Evolutionary conservation across 352 stramenopile genomes (phyloP), one percentile per base, ranked within the genome.

Genomic region (Pythium dissimile): DNA sequence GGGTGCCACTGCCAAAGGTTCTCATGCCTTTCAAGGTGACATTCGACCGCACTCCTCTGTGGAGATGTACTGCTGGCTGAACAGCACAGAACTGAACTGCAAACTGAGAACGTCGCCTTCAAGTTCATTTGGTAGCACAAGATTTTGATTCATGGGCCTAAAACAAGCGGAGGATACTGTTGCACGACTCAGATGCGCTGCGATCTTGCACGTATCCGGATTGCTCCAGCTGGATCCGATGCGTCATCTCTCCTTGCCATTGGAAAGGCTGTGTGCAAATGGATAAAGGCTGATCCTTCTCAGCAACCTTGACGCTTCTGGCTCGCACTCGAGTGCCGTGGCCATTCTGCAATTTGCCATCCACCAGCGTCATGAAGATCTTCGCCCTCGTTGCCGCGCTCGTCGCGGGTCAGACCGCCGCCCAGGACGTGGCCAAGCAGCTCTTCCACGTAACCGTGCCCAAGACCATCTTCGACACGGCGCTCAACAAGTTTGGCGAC

Each of bases 361-460:
- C 34, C n/a, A 60, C 39, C 18, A 5, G 15, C 47, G 12, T 28
- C 28, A 69, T 72, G 59, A 72, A 72, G 65, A 30, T 69, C 32
- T 61, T 72, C 55, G 54, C 53, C 1, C n/a, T 57, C 23, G 23
- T 66, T 11, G 54, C 50, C 1, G 54, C 65, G 16, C 46, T 66
- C 21, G 45, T 57, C 31, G 44, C 38, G 5, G 59, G 49, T 32
- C 54, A 66, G 30, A 43, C 51, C 39, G 44, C 42, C n/a, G 65
- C 65, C 13, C 26, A 69, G 15, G 55, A 69, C 20, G 59, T 43
- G 23, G 59, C 27, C 31, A 70, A 73, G 66, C 61, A 73, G 34
- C 66, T 69, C 35, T 73, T 58, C 55, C 66, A 73, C 52, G 66
- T 73, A 5, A 73, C 54, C 3, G 54, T 67, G 32, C 55, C 66